These are phyloP conservation scores for Kodamaea fukazawae DNA, from an alignment of 805 yeast species.

Conservation along the genomic window DNA sequence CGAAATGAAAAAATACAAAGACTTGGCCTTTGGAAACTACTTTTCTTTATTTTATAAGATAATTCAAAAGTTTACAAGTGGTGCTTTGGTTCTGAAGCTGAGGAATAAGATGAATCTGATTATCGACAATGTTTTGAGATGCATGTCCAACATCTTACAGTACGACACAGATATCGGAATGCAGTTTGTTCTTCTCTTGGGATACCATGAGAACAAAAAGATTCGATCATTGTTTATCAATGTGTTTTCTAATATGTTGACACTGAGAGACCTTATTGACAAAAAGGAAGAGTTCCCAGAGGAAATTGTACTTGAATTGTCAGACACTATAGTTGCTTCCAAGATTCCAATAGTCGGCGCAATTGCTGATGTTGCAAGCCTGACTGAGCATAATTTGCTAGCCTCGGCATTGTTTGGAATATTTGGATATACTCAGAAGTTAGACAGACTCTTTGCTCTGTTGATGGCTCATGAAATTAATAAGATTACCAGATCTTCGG, in stretches of 20 bases:
- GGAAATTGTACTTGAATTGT: constrained; percentile 20
- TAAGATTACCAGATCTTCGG: constrained; percentile 59
- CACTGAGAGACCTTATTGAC: constrained; percentile 6
- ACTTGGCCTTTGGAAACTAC: constrained; percentile 65
- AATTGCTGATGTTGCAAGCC: constrained; percentile 60
- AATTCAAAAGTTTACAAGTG: constrained; percentile 43
- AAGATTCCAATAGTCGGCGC: constrained; percentile 40
- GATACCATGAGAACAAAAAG: constrained; percentile 64
- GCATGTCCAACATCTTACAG: constrained; percentile 66
- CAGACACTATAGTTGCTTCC: constrained; percentile 33
- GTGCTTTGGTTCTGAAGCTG: constrained; percentile 21
- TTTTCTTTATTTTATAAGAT: constrained; percentile 59
- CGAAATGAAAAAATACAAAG: constrained; percentile 53
- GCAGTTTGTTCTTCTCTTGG: constrained; percentile 72
- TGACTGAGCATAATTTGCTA: constrained; percentile 65
- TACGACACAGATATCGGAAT: constrained; percentile 77
- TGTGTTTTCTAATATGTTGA: constrained; percentile 66
- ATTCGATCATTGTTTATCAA: constrained; percentile 72
- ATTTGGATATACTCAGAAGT: constrained; percentile 37
- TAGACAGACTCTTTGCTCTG: constrained; percentile 48
- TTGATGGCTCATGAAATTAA: constrained; percentile 62
- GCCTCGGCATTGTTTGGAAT: constrained; percentile 63
- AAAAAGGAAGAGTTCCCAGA: constrained; percentile 29
- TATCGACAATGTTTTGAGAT: constrained; percentile 60
- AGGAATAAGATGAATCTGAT: constrained; percentile 56